These are phyloP conservation scores for Prunus persica DNA, from an alignment of 306 rosid species.

Conservation along the genomic window Prunus_persica_NCBIv2 NC_034009.1:7363001-7363500, in stretches of 20 bases:
- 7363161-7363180: neutral
- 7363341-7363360: constrained; percentile 1
- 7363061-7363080: constrained; percentile 9
- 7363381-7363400: constrained; percentile 29
- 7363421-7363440: constrained; percentile 23
- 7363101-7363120: constrained; percentile 43
- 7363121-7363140: constrained; percentile 7
- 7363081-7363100: constrained; percentile 19
- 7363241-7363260: constrained; percentile 18
- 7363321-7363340: constrained; percentile 7
- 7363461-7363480: constrained; percentile 31
- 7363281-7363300: constrained; percentile 2
- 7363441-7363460: constrained; percentile 27
- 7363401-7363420: constrained; percentile 28
- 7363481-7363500: constrained; percentile 18
- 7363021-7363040: constrained; percentile 24
- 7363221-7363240: constrained; percentile 38
- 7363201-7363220: constrained; percentile 39
- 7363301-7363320: neutral
- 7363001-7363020: constrained; percentile 22
- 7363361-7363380: constrained; percentile 10
- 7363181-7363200: neutral
- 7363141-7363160: neutral
- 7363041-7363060: constrained; percentile 19
- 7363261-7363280: neutral